Evolutionary conservation across 1,139 yeast genomes (phyloP).

Genomic region (Geotrichum histeridarum): DNA sequence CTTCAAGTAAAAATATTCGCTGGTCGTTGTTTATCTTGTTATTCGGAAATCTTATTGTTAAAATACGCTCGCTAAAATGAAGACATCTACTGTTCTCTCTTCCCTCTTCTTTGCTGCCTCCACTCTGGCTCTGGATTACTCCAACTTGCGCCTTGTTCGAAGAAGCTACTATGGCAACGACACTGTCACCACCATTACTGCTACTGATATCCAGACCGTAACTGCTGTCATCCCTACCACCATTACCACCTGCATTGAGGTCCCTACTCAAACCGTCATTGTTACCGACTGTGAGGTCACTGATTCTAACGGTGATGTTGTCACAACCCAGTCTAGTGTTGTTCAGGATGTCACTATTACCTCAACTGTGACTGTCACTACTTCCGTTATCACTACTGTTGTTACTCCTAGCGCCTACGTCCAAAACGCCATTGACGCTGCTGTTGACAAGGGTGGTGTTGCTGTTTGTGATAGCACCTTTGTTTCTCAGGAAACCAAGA

Average conservation of each 20-base stretch:
- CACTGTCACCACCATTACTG: conserved; percentile 2
- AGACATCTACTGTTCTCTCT: conserved; percentile 1
- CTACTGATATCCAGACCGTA: conserved; percentile 3
- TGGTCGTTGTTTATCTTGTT: not conserved
- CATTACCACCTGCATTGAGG: not conserved
- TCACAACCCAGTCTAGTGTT: not conserved
- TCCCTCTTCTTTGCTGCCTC: conserved; percentile 3
- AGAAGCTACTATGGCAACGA: not conserved
- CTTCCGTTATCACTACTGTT: not conserved
- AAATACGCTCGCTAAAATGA: conserved; percentile 1
- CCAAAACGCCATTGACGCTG: conserved; percentile 9
- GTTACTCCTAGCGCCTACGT: conserved; percentile 4
- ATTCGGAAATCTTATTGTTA: not conserved
- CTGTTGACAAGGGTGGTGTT: conserved; percentile 11
- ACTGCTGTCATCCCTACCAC: conserved; percentile 11
- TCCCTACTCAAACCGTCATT: conserved; percentile 2
- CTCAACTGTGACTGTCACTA: conserved; percentile 9
- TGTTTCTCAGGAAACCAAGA: conserved; percentile 3
- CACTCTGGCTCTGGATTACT: conserved; percentile 1
- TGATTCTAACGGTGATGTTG: conserved; percentile 1
- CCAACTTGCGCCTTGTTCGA: not conserved
- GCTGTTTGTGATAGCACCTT: conserved; percentile 6
- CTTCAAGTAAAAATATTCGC: not conserved
- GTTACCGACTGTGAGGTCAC: conserved; percentile 1
- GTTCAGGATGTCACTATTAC: conserved; percentile 7